Percentiles rank a stretch among this genome's conserved stretches.
These are phyloP conservation scores for Lanmaoa rubissima DNA, from an alignment of 768 basidiomycete genomes.

Conservation along the genomic window DNA sequence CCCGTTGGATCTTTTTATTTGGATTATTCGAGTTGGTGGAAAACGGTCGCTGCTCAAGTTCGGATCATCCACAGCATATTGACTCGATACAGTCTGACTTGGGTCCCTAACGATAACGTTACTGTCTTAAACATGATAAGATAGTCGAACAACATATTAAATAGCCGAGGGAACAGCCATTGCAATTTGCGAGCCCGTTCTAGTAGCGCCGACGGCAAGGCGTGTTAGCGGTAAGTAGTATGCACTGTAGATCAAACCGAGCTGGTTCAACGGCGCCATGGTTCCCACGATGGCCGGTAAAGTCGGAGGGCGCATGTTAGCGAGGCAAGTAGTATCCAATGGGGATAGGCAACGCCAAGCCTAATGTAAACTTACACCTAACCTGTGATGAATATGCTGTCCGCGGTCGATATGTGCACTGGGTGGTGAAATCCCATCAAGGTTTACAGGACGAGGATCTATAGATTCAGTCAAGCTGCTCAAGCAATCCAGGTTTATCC, in stretches of 20 bases:
- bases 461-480: background rate
- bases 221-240: too few relatives aligned
- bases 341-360: too few relatives aligned
- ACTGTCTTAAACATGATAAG: background rate
- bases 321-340: too few relatives aligned
- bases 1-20: background rate
- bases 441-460: background rate
- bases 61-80: background rate
- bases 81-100: too few relatives aligned
- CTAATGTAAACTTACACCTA: too few relatives aligned
- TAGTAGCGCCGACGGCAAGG: background rate
- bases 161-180: background rate
- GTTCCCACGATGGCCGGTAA: background rate
- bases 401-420: conserved; percentile 4
- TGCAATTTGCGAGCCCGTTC: too few relatives aligned
- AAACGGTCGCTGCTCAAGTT: background rate
- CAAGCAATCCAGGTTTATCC: background rate
- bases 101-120: background rate
- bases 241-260: background rate
- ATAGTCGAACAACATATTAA: too few relatives aligned
- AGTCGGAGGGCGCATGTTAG: background rate
- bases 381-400: background rate
- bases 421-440: background rate
- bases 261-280: background rate
- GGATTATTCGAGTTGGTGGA: background rate